Base-by-base conservation (phyloP, 2,329 filamentous ascomycete genomes). In the Moelleriella libera region DNA sequence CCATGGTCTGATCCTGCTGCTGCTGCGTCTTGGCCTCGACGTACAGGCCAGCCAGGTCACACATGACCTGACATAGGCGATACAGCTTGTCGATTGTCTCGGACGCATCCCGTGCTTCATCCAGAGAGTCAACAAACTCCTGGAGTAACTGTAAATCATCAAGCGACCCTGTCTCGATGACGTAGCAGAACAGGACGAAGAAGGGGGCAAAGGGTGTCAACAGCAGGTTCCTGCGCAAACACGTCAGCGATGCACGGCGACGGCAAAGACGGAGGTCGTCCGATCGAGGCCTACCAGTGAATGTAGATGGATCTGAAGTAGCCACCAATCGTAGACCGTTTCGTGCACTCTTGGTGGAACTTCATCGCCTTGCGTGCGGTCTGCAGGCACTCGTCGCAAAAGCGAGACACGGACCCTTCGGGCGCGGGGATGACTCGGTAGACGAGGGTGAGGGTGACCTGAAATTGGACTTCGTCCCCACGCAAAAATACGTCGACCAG, bases 41-140 rank as follows among this genome's bases (percentile, higher is more conserved):
- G 52, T 83, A 84, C 4, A 82, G 62, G 43, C 67, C 68, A 6
- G 80, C 78, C 5, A 83, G 76, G 47, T 75, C 75, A 50, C 71
- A 70, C 58, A 84, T 77, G 30, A 83, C 70, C 37, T 73, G 69
- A 53, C 76, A 82, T 30, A 84, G 68, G n/a, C 71, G 73, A 54
- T 79, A 74, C 10, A 84, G 66, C 55, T 78, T 79, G 30, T 74
- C 69, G 28, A 79, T 70, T 2, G 75, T 72, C 55, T 81, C 74
- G 1, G 78, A 82, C 2, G 72, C 63, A 5, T 67, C 65, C 43
- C 68, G 68, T 3, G 70, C 68, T 0, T 69, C 68, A 50, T 73
- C 67, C 3, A 83, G 69, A 2, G 75, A 80, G 21, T 63, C 58
- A 45, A 75, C 71, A 53, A 83, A 83, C 2, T 73, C 68, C 37